phyloP scores from a whole-genome alignment of 768 basidiomycete species.

The Rhodotorula babjevae region DNA sequence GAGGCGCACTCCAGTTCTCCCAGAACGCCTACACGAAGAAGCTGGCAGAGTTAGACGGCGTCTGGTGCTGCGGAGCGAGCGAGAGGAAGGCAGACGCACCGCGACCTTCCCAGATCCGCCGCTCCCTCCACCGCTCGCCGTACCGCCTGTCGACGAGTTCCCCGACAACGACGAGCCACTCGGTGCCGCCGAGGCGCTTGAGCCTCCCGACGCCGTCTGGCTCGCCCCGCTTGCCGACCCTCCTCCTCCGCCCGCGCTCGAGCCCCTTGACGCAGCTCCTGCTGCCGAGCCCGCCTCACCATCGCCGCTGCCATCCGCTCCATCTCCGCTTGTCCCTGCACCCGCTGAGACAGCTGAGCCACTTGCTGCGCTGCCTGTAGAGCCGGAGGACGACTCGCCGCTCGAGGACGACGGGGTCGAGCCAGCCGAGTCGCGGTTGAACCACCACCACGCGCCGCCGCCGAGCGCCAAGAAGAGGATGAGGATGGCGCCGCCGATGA shows the following conservation, averaged over 20 bases:
- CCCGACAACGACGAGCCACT: no score
- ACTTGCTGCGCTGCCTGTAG: not conserved
- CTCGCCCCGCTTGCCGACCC: not conserved
- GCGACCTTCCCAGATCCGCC: not conserved
- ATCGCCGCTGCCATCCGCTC: not conserved
- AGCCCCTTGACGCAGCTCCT: not conserved
- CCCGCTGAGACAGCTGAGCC: not conserved
- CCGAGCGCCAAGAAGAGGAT: not conserved
- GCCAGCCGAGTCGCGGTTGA: not conserved
- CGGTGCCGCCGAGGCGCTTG: not conserved
- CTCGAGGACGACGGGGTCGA: not conserved
- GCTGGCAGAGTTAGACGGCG: no score
- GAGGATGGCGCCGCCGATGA: not conserved
- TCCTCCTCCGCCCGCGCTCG: not conserved
- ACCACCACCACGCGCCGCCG: not conserved
- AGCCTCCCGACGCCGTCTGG: not conserved
- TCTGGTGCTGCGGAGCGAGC: no score
- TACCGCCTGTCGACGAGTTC: no score
- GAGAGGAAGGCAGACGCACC: not conserved
- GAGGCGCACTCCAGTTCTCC: not conserved
- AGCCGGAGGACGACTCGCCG: not conserved
- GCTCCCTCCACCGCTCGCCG: no score
- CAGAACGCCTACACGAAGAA: not conserved
- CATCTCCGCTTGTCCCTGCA: no score
- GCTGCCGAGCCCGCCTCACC: not conserved